These are phyloP conservation scores for Prunus mira DNA, from an alignment of 306 rosid species.

Conservation along the genomic window DNA sequence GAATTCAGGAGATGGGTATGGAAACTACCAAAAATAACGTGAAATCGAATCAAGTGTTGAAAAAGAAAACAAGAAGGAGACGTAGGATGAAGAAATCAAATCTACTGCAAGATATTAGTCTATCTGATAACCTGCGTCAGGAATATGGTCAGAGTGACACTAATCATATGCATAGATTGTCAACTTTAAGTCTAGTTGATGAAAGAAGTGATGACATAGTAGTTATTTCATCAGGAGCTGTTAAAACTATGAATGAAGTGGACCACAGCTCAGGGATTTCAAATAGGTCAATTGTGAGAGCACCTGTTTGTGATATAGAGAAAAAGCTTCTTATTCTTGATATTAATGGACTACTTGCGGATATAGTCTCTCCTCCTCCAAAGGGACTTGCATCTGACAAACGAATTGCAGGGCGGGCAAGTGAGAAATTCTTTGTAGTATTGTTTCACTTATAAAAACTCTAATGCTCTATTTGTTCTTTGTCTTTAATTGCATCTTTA, in stretches of 20 bases:
- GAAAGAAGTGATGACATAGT: conserved; percentile 16
- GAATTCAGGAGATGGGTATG: conserved; percentile 16
- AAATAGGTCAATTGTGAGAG: conserved; percentile 32
- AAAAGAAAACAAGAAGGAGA: conserved; percentile 20
- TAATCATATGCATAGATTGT: conserved; percentile 13
- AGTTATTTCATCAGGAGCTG: conserved; percentile 16
- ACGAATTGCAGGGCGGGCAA: conserved; percentile 41
- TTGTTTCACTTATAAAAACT: conserved; percentile 3
- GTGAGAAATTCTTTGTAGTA: conserved; percentile 33
- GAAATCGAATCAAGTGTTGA: conserved; percentile 12
- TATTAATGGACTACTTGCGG: conserved; percentile 74
- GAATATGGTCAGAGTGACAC: conserved; percentile 16
- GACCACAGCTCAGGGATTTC: conserved; percentile 9
- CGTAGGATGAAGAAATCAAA: conserved; percentile 22
- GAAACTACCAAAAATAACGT: conserved; percentile 3
- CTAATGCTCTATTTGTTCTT: background rate
- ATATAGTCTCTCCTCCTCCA: conserved; percentile 60
- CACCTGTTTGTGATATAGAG: conserved; percentile 27
- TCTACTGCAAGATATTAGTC: conserved; percentile 9
- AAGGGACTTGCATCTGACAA: conserved; percentile 50
- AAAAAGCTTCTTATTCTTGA: conserved; percentile 85
- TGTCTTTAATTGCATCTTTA: conserved; percentile 18
- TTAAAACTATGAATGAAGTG: conserved; percentile 23
- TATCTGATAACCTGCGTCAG: conserved; percentile 24
- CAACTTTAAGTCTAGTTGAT: conserved; percentile 11